phyloP scores from a whole-genome alignment of 2,329 filamentous ascomycete species.

The Fonsecaea erecta region DNA sequence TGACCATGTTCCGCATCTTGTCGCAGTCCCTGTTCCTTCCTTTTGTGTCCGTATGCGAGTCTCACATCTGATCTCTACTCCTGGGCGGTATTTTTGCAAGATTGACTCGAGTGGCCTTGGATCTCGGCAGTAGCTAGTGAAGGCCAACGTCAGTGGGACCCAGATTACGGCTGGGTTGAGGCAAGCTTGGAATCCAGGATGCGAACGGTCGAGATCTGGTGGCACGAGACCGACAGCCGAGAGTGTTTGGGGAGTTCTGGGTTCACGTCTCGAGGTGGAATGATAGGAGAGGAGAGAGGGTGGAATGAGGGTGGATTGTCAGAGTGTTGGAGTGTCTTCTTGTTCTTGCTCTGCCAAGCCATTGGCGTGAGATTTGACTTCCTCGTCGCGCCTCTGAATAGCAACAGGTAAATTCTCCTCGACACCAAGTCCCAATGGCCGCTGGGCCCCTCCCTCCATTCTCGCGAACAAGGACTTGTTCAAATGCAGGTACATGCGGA shows the following conservation, averaged over 20 bases:
- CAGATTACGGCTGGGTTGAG: background rate
- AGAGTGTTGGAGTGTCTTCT: background rate
- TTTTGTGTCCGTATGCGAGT: background rate
- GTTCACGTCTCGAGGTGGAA: background rate
- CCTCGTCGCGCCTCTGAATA: background rate
- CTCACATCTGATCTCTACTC: background rate
- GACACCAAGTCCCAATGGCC: background rate
- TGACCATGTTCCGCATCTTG: background rate
- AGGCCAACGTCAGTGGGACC: background rate
- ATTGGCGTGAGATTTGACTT: background rate
- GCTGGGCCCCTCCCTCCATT: background rate
- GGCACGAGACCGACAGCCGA: background rate
- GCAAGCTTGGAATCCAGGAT: background rate
- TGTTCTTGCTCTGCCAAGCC: background rate
- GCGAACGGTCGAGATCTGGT: background rate
- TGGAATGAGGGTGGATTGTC: background rate
- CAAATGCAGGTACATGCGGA: constrained; percentile 13
- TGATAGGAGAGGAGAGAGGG: background rate
- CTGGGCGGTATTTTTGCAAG: background rate
- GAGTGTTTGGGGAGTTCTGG: background rate
- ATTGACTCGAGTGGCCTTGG: background rate
- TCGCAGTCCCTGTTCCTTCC: background rate
- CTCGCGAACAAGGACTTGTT: background rate
- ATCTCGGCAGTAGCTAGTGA: background rate
- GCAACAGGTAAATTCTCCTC: background rate